Evolutionary conservation across 2,329 filamentous ascomycete species (phyloP).

Genomic region (Hypoxylon sp.): DNA sequence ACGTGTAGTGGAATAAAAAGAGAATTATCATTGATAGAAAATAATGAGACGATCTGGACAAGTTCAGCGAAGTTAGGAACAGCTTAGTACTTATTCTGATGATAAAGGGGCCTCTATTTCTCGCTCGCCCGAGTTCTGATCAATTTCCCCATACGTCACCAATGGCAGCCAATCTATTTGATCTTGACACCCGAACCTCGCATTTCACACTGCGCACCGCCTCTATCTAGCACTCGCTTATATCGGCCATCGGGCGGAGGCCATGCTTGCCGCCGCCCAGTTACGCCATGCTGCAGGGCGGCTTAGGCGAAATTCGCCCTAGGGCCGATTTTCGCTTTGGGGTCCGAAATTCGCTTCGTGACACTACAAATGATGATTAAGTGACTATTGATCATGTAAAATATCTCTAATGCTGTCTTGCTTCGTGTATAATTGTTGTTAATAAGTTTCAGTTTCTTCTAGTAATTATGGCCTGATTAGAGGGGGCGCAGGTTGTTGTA

Average conservation of each 20-base stretch:
- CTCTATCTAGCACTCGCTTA: constrained; percentile 8
- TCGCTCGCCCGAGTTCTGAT: constrained; percentile 14
- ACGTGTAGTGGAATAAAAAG: background rate
- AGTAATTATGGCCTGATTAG: background rate
- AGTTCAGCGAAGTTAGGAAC: background rate
- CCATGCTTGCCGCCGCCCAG: constrained; percentile 6
- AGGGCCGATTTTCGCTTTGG: constrained; percentile 34
- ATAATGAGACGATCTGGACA: background rate
- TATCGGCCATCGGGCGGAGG: constrained; percentile 14
- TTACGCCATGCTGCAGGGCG: constrained; percentile 10
- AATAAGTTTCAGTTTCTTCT: background rate
- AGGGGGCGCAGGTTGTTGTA: background rate
- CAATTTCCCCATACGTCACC: constrained; percentile 27
- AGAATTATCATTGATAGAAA: background rate
- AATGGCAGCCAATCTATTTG: constrained; percentile 24
- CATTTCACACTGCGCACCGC: constrained; percentile 21
- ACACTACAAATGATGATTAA: background rate
- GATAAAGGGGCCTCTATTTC: constrained; percentile 11
- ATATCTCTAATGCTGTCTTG: background rate
- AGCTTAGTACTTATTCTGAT: constrained; percentile 30
- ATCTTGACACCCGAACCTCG: constrained; percentile 28
- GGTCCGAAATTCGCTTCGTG: constrained; percentile 29
- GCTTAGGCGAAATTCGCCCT: constrained; percentile 31
- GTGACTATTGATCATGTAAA: background rate
- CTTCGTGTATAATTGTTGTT: background rate